Base-by-base conservation (phyloP, 495 filamentous ascomycete species). In the Echria macrotheca region DNA sequence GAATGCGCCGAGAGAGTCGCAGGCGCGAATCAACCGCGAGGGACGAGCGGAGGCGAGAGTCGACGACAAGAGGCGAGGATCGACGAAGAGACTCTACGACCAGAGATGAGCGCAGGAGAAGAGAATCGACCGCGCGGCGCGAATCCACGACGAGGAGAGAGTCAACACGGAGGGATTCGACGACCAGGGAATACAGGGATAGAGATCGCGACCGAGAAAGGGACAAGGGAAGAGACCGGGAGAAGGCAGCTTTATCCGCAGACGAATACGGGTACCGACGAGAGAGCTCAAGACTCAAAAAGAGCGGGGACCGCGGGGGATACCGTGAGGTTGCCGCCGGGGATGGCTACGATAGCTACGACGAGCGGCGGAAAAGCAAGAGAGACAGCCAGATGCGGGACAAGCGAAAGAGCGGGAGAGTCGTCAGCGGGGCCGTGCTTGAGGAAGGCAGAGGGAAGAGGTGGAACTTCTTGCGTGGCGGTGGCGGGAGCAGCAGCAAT, bases 401-500 rank as follows among this genome's bases (percentile, higher is more conserved):
- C 17, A 35, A 18, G 50, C 40, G 31, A 4, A 15, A 26, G 12
- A 29, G 25, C 12, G 46, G 49, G 42, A 45, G 79, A 50, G 70
- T 86, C 17, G 81, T 85, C 5, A 88, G 84, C 40, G 85, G 85
- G 12, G 76, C 83, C 0, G 67, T 82, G 44, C 54, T 85, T 50
- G 85, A 89, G 57, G 84, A 88, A 63, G 85, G 84, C 1, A 67
- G 69, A 47, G 64, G 55, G 4, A 56, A 44, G 22, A 49, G 22
- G 24, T 33, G 54, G 10, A 56, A 47, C 18, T 14, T 17, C 15
- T 51, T 68, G 38, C 58, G 68, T 47, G 69, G 66, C 3, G 56
- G 49, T 22, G 51, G 47, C 25, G 61, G 58, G 24, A 64, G 62
- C 37, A 60, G 56, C 39, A 67, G 64, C 42, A 64, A 67, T 28